Percentiles rank a stretch among this genome's conserved stretches.
phyloP scores from a whole-genome alignment of 2,329 filamentous ascomycete genomes.

The Aspergillus luchuensis region DNA sequence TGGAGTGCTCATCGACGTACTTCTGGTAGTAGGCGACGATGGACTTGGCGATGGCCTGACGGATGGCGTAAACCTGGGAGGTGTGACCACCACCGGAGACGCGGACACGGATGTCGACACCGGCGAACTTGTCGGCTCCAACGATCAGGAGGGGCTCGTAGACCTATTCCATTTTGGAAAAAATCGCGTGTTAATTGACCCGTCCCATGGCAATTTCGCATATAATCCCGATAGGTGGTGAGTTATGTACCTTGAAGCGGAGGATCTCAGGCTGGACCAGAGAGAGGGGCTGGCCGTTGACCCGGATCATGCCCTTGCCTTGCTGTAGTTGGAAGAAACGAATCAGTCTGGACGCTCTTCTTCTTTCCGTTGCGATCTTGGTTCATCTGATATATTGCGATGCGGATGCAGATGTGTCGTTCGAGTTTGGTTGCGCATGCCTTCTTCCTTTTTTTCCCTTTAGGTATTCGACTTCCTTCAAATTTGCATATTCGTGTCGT shows the following conservation, averaged over 20 bases:
- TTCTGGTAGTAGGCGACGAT: slow-evolving; percentile 99
- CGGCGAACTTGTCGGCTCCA: slow-evolving; percentile 94
- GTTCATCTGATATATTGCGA: neutral
- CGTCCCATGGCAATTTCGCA: too few relatives aligned
- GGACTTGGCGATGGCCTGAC: slow-evolving; percentile 97
- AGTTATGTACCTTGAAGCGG: slow-evolving; percentile 79
- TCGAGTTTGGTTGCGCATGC: slow-evolving; percentile 15
- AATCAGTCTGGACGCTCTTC: slow-evolving; percentile 32
- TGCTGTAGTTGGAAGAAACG: slow-evolving; percentile 49
- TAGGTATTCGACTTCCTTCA: neutral
- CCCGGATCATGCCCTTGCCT: slow-evolving; percentile 92
- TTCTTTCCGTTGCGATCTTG: neutral
- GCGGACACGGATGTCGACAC: slow-evolving; percentile 96
- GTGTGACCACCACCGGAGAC: slow-evolving; percentile 97
- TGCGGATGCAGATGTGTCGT: slow-evolving; percentile 2
- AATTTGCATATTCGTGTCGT: neutral
- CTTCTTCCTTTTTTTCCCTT: slow-evolving; percentile 10
- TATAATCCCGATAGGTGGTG: neutral
- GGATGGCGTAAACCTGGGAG: slow-evolving; percentile 96
- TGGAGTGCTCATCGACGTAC: slow-evolving; percentile 99
- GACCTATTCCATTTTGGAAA: slow-evolving; percentile 57
- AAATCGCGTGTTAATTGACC: slow-evolving; percentile 5
- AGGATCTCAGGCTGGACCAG: slow-evolving; percentile 96
- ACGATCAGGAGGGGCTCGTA: slow-evolving; percentile 98
- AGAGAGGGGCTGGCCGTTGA: slow-evolving; percentile 94